Evolutionary conservation across 345 rosid genomes (phyloP), one percentile per base, ranked within the genome.

Genomic region (Eucalyptus albens): DNA sequence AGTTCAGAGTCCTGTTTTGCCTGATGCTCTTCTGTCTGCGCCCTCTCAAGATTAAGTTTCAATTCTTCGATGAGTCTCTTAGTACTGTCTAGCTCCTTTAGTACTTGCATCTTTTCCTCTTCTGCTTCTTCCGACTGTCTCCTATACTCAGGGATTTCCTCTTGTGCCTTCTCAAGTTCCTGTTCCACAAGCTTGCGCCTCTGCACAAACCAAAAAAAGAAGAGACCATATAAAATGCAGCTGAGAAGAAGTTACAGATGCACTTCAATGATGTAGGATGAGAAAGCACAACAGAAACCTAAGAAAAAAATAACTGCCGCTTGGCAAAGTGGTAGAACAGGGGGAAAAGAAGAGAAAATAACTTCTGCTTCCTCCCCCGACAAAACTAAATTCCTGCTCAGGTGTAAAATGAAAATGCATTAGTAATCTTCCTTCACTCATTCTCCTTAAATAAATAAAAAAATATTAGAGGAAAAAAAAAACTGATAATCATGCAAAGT

Each of bases 1-100:
- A 97, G 97, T 89, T 96, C 99, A 2, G 98, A 96, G 90, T 97
- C 99, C 82, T 97, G 99, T 86, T 94, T 97, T 55, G 99, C 99
- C 72, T 97, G 99, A 56, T 92, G 94, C 92, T 97, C 99, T 91
- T 97, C 99, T 6, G 95, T 97, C 88, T 92, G 96, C 40, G 99
- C 98, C 93, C 96, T 95, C 92, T 97, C 98, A 40, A 97, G 94
- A 91, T 94, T 94, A 87, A 97, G 96, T 91, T 95, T 97, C 56
- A 97, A 92, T 88, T 95, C 98, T 92, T 97, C 99, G 13, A 95
- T 94, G 50, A 94, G 94, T 90, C 98, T 97, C 95, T 94, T 97
- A 37, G 97, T 94, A 90, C 92, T 91, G 93, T 97, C 98, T 53
- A 97, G 91, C 93, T 97, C 99, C 91, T 92, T 92, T 44, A 97